Base-by-base conservation (phyloP, 1,139 yeast species). In the Geotrichum candidum region DNA sequence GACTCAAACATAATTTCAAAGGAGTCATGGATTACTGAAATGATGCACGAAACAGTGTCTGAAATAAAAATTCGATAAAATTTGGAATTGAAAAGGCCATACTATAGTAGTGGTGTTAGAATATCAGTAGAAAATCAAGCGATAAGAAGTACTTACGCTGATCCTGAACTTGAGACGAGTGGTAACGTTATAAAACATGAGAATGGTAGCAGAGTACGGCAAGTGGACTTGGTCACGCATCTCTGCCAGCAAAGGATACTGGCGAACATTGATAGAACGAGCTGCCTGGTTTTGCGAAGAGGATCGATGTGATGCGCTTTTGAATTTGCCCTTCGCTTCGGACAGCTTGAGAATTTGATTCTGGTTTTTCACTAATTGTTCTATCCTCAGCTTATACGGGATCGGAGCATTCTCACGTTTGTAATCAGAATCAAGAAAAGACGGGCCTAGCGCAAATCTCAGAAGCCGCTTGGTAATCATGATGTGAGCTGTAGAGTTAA, bases 401-500 rank as follows among this genome's bases (percentile, higher is more conserved):
- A 13, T 41, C 22, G 48, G 48, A 41, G 48, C 22, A 41, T 41
- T 41, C 23, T 41, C 48, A 10, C 48, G 52, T 15, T 55, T 38
- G 22, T 48, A 48, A 23, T 64, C 65, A 25, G 62, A 65, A 4
- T 58, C 63, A 27, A 68, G 60, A 56, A 68, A 70, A 11, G 71
- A 68, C 3, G 71, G 69, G 13, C 73, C 73, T 51, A 70, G 56
- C n/a, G 71, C 72, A 57, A 70, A 66, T 52, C 73, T 50, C 56
- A 70, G 60, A 35, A 70, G 63, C 46, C 71, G 63, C 46, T 69
- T 69, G 13, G 67, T 63, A 7, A 70, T 70, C 73, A 70, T 70
- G n/a, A 13, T 33, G 15, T 41, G 22, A 15, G 22, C 22, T 7
- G 48, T 15, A n/a, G 48, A 10, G 18, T n/a, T 41, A 5, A 41